Percentiles rank a stretch among this genome's conserved stretches.
phyloP scores from a whole-genome alignment of 2,329 filamentous ascomycete species.

The Allantophomopsis lycopodina region DNA sequence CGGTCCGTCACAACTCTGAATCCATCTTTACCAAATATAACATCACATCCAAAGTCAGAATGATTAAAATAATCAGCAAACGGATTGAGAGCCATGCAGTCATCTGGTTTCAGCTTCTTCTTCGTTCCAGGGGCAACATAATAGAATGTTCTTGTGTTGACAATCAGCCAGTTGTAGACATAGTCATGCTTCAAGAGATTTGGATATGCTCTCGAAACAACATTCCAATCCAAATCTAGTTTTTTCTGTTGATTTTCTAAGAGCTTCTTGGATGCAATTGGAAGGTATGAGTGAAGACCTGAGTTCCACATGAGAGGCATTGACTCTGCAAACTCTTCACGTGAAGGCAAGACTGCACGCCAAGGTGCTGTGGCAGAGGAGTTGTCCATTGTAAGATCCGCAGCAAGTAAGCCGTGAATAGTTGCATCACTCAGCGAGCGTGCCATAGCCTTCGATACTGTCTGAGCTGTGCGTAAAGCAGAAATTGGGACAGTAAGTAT shows the following conservation, averaged over 20 bases:
- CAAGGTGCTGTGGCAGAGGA: constrained; percentile 37
- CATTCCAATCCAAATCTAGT: constrained; percentile 32
- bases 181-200: constrained; percentile 24
- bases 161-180: constrained; percentile 41
- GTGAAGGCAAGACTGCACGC: constrained; percentile 53
- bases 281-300: constrained; percentile 28
- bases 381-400: constrained; percentile 44
- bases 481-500: constrained; percentile 52
- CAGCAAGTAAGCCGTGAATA: constrained; percentile 61
- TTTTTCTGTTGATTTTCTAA: constrained; percentile 40
- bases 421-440: constrained; percentile 39
- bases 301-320: constrained; percentile 42
- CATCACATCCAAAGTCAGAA: constrained; percentile 32
- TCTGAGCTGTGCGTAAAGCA: constrained; percentile 50
- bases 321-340: constrained; percentile 39
- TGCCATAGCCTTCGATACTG: constrained; percentile 38
- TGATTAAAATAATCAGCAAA: constrained; percentile 63
- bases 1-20: constrained; percentile 40
- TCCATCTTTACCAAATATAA: constrained; percentile 31
- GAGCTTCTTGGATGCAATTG: constrained; percentile 26
- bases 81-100: constrained; percentile 57
- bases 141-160: constrained; percentile 51
- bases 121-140: constrained; percentile 24
- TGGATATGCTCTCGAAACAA: constrained; percentile 27
- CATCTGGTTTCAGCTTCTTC: constrained; percentile 28